Evolutionary conservation across 345 rosid species (phyloP), one percentile per base, ranked within the genome.

Genomic region (Eucalyptus viminalis): DNA sequence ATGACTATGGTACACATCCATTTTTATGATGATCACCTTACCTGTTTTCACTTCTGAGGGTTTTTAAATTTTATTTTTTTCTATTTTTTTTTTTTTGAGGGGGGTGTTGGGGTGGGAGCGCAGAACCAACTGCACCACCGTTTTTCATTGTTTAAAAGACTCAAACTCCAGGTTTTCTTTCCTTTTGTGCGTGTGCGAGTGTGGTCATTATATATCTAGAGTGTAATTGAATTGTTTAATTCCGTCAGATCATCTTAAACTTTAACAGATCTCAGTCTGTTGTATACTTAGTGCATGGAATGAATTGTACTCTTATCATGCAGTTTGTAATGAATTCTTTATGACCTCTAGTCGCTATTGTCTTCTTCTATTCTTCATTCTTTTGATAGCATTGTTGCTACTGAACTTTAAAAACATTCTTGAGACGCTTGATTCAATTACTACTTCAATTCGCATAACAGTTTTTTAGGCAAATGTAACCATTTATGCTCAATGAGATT

Each of bases 1-100:
- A 97, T 97, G 98, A 92, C 98, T 89, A 94, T 88, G 96, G 99
- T 97, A 92, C 91, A 87, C 50, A 86, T 43, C 43, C 58, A 19
- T 54, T 43, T 43, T 56, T 67, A 58, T 53, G n/a, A 5, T 31
- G n/a, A 5, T 31, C 22, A 19, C 24, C 60, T 67, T 21, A 27
- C 50, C 43, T 34, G 62, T 25, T 40, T 53, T 80, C 22, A 3
- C 89, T 53, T 47, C 53, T 86, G 37, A 86, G 21, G 22, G 24
- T 34, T 17, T 69, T 69, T 72, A 37, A 37, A 5, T 72, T 40
- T 3, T 3, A 0, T 72, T 31, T 9, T 69, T 69, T 16, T 21
- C 3, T 31, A 5, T 16, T 72, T 69, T 17, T 17, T 51, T 17
- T 51, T 51, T 15, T 6, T 1, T 10, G 11, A 3, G 2, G 22